Base-by-base conservation (phyloP, 2,329 filamentous ascomycete species). In the Xylogone sp. region DNA sequence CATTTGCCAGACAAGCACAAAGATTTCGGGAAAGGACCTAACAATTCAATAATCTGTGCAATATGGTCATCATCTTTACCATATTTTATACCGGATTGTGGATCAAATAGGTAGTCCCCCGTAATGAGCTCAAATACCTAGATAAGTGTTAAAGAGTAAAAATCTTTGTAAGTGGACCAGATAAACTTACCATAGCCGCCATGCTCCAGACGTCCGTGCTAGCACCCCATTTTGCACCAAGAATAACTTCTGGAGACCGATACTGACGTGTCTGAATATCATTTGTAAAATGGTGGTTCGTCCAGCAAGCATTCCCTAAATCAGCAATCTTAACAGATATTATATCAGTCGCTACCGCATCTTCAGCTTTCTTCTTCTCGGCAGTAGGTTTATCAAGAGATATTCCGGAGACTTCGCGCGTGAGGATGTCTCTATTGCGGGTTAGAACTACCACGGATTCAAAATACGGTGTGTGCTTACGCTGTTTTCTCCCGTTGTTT, bases 141-240 rank as follows among this genome's bases (percentile, higher is more conserved):
- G 13, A 48, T 6, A 50, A 45, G 44, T 21, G 42, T 34, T 29
- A 16, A n/a, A n/a, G 22, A 49, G 12, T 18, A 27, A 18, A 19
- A 10, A 21, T 20, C 21, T 31, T 43, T n/a, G 8, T 39, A 18
- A 39, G 34, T 18, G 34, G 8, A 20, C 18, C 42, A 42, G 16
- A n/a, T 13, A 18, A 46, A 66, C 83, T 63, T 79, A 97, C 94
- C 94, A 99, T 99, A 60, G 89, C 89, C 53, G 94, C 92, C 94
- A 99, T 99, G 72, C 93, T 97, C 94, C 94, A 99, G 7, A 97
- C 89, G 71, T 99, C 94, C 1, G 94, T 97, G 68, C 93, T 97
- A n/a, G 94, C 94, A 60, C 94, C 94, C 94, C 94, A 99, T 75
- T 97, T 97, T 2, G 91, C 84, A 39, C 94, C 94, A 19, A 99